phyloP scores from a whole-genome alignment of 1,139 yeast genomes.

The Suhomyces yuchorum region DNA sequence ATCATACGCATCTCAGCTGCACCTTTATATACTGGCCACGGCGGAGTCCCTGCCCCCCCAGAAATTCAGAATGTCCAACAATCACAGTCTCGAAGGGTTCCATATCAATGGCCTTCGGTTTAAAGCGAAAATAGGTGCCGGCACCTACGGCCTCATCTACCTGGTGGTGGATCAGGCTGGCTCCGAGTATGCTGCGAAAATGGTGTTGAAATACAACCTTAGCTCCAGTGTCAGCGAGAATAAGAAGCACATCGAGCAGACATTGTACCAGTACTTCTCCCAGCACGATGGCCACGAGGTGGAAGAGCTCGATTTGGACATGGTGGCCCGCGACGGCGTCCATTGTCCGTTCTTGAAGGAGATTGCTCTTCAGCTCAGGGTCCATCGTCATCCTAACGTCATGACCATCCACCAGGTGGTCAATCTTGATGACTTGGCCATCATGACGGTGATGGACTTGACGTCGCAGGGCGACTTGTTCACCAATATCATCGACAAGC shows the following conservation, averaged over 20 bases:
- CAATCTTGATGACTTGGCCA: slow-evolving; percentile 53
- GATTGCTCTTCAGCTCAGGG: slow-evolving; percentile 69
- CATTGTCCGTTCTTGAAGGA: slow-evolving; percentile 60
- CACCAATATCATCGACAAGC: slow-evolving; percentile 71
- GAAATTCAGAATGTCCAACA: background rate
- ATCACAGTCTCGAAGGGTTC: slow-evolving; percentile 25
- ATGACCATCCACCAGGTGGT: slow-evolving; percentile 75
- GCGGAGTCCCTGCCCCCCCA: background rate
- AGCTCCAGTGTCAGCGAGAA: slow-evolving; percentile 30
- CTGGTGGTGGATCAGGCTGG: slow-evolving; percentile 58
- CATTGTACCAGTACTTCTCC: slow-evolving; percentile 33
- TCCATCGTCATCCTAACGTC: slow-evolving; percentile 76
- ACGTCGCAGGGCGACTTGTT: slow-evolving; percentile 83
- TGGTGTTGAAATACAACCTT: slow-evolving; percentile 54
- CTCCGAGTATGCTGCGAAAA: slow-evolving; percentile 69
- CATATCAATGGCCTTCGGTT: slow-evolving; percentile 48
- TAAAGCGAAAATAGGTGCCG: slow-evolving; percentile 72
- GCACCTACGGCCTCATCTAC: slow-evolving; percentile 87
- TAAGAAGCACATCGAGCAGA: slow-evolving; percentile 36
- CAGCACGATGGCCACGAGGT: slow-evolving; percentile 20
- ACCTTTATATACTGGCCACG: slow-evolving; percentile 1
- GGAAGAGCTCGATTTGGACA: slow-evolving; percentile 43
- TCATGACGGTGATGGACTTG: slow-evolving; percentile 81
- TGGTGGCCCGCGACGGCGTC: slow-evolving; percentile 44
- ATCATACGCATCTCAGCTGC: background rate